A percentile compares a stretch with the other conserved stretches of the same genome.
phyloP scores from a whole-genome alignment of 2,329 filamentous ascomycete genomes.

The Colletotrichum tanaceti region DNA sequence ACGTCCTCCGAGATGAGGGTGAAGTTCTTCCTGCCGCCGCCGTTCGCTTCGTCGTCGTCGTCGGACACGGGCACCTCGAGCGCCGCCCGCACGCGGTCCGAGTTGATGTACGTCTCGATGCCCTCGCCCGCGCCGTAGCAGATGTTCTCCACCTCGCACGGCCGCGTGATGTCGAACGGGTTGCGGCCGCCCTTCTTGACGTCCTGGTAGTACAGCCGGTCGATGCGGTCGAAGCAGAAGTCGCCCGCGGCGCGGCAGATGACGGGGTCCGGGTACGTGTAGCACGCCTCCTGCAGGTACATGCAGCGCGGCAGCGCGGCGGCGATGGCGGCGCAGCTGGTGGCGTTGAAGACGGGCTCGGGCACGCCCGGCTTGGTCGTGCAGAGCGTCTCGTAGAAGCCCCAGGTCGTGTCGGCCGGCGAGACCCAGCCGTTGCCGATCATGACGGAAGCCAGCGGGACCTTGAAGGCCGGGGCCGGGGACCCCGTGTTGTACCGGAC shows the following conservation, averaged over 20 bases:
- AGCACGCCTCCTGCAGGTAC: constrained; percentile 53
- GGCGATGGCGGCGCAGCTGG: constrained; percentile 46
- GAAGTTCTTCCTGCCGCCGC: constrained; percentile 4
- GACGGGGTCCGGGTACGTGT: constrained; percentile 52
- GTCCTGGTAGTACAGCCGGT: constrained; percentile 55
- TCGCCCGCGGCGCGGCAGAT: constrained; percentile 52
- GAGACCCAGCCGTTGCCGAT: constrained; percentile 59
- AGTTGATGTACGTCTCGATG: constrained; percentile 45
- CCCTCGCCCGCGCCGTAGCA: constrained; percentile 50
- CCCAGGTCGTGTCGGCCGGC: constrained; percentile 40
- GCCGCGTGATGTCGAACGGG: constrained; percentile 56
- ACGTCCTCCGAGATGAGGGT: constrained; percentile 28
- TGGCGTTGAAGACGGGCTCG: constrained; percentile 41
- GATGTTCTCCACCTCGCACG: constrained; percentile 52
- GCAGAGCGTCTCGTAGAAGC: constrained; percentile 42
- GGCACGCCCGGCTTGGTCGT: constrained; percentile 41
- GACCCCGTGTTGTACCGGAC: constrained; percentile 56
- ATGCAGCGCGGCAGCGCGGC: constrained; percentile 58
- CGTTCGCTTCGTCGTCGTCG: constrained; percentile 16
- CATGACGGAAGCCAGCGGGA: constrained; percentile 57
- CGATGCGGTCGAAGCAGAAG: constrained; percentile 53
- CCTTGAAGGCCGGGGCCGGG: constrained; percentile 51
- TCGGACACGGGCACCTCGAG: constrained; percentile 43
- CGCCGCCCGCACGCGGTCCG: constrained; percentile 36
- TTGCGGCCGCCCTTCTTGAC: constrained; percentile 54